phyloP scores from a whole-genome alignment of 2,329 filamentous ascomycete species.

The Penicillium sp. region DNA sequence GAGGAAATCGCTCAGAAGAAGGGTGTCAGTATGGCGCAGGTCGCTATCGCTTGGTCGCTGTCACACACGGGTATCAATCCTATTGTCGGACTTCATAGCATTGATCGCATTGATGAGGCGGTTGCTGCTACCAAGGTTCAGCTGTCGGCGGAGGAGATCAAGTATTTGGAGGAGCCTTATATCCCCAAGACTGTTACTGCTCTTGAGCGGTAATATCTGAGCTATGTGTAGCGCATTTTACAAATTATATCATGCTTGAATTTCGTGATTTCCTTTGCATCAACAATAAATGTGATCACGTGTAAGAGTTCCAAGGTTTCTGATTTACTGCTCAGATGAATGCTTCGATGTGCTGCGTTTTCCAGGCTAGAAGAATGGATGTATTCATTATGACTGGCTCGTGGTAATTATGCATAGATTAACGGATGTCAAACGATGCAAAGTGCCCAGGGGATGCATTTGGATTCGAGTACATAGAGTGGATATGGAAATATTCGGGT shows the following conservation, averaged over 20 bases:
- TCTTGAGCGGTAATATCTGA: slow-evolving; percentile 27
- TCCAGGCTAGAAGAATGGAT: too few species aligned
- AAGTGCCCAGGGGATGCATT: neutral
- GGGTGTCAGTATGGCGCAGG: slow-evolving; percentile 63
- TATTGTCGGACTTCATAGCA: slow-evolving; percentile 63
- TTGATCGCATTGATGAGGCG: slow-evolving; percentile 64
- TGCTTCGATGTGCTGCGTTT: too few species aligned
- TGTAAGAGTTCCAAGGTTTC: too few species aligned
- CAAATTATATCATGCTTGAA: neutral
- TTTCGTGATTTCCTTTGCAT: neutral
- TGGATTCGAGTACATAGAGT: neutral
- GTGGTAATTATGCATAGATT: too few species aligned
- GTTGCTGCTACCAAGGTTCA: slow-evolving; percentile 49
- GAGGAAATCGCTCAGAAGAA: slow-evolving; percentile 62
- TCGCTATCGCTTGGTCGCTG: slow-evolving; percentile 65
- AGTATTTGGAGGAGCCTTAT: slow-evolving; percentile 65
- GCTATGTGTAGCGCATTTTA: neutral
- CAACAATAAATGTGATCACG: too few species aligned
- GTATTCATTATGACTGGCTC: too few species aligned
- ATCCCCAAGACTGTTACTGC: slow-evolving; percentile 48
- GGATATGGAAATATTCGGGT: neutral
- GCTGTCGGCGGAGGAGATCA: slow-evolving; percentile 61
- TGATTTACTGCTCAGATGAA: too few species aligned
- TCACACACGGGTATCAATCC: slow-evolving; percentile 56
- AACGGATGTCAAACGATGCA: too few species aligned